Percentiles rank a stretch among this genome's conserved stretches.
Conservation (phyloP, 148 eudicot genomes). For the Gaultheria prostrata region DNA sequence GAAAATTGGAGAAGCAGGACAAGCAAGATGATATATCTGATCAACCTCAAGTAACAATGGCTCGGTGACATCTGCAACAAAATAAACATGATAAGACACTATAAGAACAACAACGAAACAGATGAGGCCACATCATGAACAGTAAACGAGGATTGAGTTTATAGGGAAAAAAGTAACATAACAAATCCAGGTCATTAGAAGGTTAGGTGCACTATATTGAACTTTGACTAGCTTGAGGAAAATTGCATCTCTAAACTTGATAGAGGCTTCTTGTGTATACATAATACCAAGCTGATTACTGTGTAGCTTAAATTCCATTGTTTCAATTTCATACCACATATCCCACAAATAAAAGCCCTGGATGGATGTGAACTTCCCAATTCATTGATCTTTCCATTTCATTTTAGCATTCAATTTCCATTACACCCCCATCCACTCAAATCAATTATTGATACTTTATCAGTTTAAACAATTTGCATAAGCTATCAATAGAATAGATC, state of each 20-base stretch:
- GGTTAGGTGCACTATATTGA: background rate
- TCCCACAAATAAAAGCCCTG: background rate
- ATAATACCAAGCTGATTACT: background rate
- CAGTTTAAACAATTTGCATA: background rate
- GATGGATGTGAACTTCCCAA: background rate
- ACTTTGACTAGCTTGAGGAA: background rate
- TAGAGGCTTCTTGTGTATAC: background rate
- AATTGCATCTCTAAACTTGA: background rate
- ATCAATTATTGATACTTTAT: background rate
- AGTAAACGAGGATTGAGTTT: background rate
- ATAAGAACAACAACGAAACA: background rate
- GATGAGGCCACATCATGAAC: background rate
- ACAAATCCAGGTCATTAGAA: background rate
- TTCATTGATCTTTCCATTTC: background rate
- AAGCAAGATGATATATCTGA: slow-evolving; percentile 95
- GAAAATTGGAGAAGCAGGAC: slow-evolving; percentile 97
- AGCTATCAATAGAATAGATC: background rate
- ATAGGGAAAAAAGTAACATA: background rate
- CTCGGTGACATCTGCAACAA: slow-evolving; percentile 79
- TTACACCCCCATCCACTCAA: background rate
- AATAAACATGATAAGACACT: too few species aligned
- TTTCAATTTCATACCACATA: background rate
- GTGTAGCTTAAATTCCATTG: background rate
- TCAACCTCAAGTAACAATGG: slow-evolving; percentile 86
- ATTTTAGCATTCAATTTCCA: background rate